Evolutionary conservation across 768 basidiomycete genomes (phyloP), one percentile per base, ranked within the genome.

Genomic region (Podaxis sp.): DNA sequence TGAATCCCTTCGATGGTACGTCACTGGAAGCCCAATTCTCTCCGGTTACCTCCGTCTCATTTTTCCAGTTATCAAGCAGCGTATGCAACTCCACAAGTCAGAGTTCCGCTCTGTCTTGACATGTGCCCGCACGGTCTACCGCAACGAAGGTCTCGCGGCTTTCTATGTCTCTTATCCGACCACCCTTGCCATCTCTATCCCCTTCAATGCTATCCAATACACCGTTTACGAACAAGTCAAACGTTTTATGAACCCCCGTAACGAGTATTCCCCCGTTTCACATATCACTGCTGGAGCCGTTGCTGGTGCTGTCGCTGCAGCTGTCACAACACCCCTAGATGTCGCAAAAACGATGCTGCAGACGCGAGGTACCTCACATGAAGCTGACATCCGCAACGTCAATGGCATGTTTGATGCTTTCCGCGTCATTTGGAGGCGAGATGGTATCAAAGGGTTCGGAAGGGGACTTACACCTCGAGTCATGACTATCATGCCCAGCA

Each of bases 101-200:
- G 82, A 90, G 73, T 95, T 94, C 75, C 89, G 89, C 50, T 93
- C 92, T 40, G 93, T 96, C 47, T 77, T 89, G 66, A 84, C 86
- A n/a, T 95, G 94, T 67, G 93, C 95, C 61, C 83, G 83, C 24
- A 87, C 88, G 12, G 91, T 99, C 56, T 94, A 94, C 76, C 83
- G 76, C 49, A 86, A 78, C 38, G 97, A 99, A 76, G 97, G 97
- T 41, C 73, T 97, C 51, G 69, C 77, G 40, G 97, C 97, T 8
- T 98, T 99, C 81, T 99, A 98, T 76, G 87, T 99, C 63, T 99
- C 97, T 4, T 99, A 99, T 76, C 97, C 97, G 22, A 99, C 97
- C 15, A 99, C 97, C 3, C 81, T 99, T 68, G 93, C 86, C 66
- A 98, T 99, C 82, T 89, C 93, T 50, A 91, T 99, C 63, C 97